Evolutionary conservation across 2,329 filamentous ascomycete species (phyloP), one percentile per base, ranked within the genome.

Genomic region (Aspergillus eucalypticola): DNA sequence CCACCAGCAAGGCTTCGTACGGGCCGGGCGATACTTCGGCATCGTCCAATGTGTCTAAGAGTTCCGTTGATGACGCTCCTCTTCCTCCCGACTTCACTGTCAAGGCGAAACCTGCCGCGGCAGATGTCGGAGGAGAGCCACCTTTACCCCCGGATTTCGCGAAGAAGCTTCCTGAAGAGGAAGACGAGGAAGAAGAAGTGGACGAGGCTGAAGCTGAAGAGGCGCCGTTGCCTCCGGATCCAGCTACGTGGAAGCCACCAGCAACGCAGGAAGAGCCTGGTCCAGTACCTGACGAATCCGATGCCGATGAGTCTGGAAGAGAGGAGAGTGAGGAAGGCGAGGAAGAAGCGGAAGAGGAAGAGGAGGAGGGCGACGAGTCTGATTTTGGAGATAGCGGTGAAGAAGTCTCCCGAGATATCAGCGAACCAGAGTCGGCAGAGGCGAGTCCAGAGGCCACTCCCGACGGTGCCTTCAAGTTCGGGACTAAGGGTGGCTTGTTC

Each of bases 11-110:
- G 66, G 73, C 72, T 39, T 73, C 66, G 11, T 82, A 81, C 66
- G 75, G 75, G 8, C 74, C 79, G 25, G 80, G 79, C 5, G 80
- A 82, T 60, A 81, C 79, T n/a, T 81, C 80, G 3, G 77, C 75
- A 8, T 81, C 79, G 8, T 79, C 78, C 3, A 74, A 76, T 56
- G 73, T 75, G 5, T 79, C 77, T 5, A 77, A 75, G 55, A 71
- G 66, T 42, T 78, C 77, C 5, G 59, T 69, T 46, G 77, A 80
- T 8, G 78, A 79, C 52, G 75, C 75, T 5, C 76, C 77, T 41
- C 66, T 75, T 42, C 73, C 74, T 1, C 71, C 73, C 35, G 73
- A 73, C 53, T 73, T 74, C 52, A 60, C 66, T 10, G 53, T 64
- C 3, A 59, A 64, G 21, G 62, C 61, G 3, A 69, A 71, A 23